Base-by-base conservation (phyloP, 148 eudicot genomes). In the Fagopyrum tataricum region DNA sequence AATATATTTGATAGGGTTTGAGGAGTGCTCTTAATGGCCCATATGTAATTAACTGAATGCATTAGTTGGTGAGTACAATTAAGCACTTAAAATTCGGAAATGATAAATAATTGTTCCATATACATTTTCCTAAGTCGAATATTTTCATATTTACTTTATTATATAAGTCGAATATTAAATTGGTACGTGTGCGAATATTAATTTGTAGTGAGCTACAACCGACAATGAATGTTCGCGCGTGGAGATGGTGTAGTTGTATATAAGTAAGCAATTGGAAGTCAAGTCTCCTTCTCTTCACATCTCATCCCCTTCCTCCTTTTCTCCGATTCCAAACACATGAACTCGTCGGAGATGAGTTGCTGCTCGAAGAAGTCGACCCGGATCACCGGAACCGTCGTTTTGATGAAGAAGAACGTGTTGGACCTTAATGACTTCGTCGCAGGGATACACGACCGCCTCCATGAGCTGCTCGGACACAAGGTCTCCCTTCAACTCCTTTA, bases 381-480 rank as follows among this genome's bases (percentile, higher is more conserved):
- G 75, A 75, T 86, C 56, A 76, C 46, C n/a, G 90, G 90, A 46
- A 77, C 21, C 9, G 87, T 73, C 8, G 83, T 87, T 81, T 67
- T 84, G 77, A 78, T 84, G 84, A 87, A 84, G 84, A 87, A 87
- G 80, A 82, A 80, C 21, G 78, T 79, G 0, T 10, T 86, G 71
- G 90, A 84, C 53, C 66, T 84, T 48, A 82, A 75, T 23, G 81
- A 84, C 75, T 61, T 77, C 11, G 58, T 5, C 0, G 81, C 81
- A 2, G 76, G 81, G n/a, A 17, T 78, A 9, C 44, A 67, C 12
- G 90, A 86, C 44, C 52, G 76, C 4, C 66, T 84, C 43, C 76
- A 77, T 71, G 90, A 84, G 75, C 40, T 80, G 9, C 26, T 64
- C 8, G 84, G 87, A 15, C 41, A 77, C 0, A 81, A 76, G 40